phyloP scores from a whole-genome alignment of 2,329 filamentous ascomycete genomes.

The Ophiocordyceps camponoti-saundersi region DNA sequence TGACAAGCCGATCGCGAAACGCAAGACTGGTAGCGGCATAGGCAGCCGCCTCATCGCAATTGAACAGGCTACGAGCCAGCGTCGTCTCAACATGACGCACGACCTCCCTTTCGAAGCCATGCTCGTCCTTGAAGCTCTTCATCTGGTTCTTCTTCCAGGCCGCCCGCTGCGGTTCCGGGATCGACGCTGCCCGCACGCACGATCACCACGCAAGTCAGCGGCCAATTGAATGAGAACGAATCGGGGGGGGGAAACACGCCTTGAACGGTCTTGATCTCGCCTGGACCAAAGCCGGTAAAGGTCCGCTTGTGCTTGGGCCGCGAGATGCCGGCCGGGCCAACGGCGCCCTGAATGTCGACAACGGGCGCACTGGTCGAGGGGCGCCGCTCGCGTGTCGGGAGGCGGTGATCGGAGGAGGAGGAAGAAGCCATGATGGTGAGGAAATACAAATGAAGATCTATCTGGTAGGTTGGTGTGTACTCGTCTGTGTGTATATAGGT shows the following conservation, averaged over 20 bases:
- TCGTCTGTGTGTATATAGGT: too few species aligned
- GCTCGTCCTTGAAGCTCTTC: constrained; percentile 56
- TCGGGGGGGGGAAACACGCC: constrained; percentile 30
- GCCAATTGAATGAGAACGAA: neutral
- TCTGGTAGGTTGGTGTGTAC: neutral
- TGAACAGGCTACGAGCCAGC: constrained; percentile 88
- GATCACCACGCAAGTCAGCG: too few species aligned
- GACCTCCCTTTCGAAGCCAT: constrained; percentile 74
- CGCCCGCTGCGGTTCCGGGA: constrained; percentile 75
- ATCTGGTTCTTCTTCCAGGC: constrained; percentile 54
- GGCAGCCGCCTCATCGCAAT: constrained; percentile 88
- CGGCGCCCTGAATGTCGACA: constrained; percentile 68
- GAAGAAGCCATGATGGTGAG: neutral
- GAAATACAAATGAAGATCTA: neutral
- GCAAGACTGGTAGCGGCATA: constrained; percentile 85
- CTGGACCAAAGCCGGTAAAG: constrained; percentile 80
- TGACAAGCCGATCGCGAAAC: constrained; percentile 80
- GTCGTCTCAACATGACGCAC: constrained; percentile 95
- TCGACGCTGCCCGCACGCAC: constrained; percentile 38
- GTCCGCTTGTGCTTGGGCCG: constrained; percentile 94
- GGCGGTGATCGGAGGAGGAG: constrained; percentile 4
- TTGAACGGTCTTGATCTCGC: constrained; percentile 88
- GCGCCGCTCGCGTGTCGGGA: constrained; percentile 54
- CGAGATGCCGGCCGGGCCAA: constrained; percentile 69
- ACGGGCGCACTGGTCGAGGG: constrained; percentile 72